Evolutionary conservation across 768 basidiomycete genomes (phyloP), one percentile per base, ranked within the genome.

Genomic region (Termitomyces sp.): DNA sequence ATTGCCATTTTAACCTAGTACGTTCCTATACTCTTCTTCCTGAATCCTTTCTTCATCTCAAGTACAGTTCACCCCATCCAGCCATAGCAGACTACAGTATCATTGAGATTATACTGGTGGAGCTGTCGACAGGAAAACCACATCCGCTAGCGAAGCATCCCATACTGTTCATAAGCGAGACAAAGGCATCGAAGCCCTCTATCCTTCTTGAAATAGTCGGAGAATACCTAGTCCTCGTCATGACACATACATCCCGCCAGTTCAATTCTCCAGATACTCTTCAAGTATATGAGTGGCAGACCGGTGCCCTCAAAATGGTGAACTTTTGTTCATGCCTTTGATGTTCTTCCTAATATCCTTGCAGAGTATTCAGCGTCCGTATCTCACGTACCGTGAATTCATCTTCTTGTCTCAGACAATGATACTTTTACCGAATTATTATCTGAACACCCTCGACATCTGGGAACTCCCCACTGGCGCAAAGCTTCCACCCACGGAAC

Each of bases 1-100:
- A 67, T 79, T 20, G 76, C 69, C 5, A 57, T 77, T 43, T 61
- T 80, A 43, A 76, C 75, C 10, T 69, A 67, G 77, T 75, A 58
- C 27, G 74, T 70, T 18, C n/a, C 14, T 10, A n/a, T 9, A 9
- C 20, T 27, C 0, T 27, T 39, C 9, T 6, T 48, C n/a, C 13
- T n/a, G 27, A 18, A 39, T 53, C 2, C 7, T 22, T 37, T 46
- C 22, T 32, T 61, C 39, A 48, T 53, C 6, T 22, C 22, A 26
- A 32, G 24, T 44, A 13, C 31, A 57, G 56, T 6, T 22, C 52
- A 27, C 50, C 55, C 2, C 49, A 54, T 26, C 29, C 57, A 1
- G 44, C 20, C 5, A 32, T 13, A 26, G 6, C 20, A 12, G 6
- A 12, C 4, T 29, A 6, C 18, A 46, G 27, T 6, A 18, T 27